Conservation (phyloP, 768 basidiomycete species). For the Tylopilus intermedius region DNA sequence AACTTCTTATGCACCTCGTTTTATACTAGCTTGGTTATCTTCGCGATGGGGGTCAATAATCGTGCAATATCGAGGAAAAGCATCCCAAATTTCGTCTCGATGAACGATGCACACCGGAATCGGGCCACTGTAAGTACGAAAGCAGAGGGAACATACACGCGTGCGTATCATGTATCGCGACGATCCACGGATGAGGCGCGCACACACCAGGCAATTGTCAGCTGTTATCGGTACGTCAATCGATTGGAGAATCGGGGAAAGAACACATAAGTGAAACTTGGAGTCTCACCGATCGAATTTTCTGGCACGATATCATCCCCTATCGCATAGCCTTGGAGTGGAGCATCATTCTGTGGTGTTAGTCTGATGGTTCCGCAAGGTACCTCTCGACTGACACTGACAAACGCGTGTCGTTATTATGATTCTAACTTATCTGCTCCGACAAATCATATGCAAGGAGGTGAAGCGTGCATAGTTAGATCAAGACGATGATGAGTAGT, state of each 20-base stretch:
- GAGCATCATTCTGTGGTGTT: background rate
- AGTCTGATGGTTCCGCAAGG: no score
- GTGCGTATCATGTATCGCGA: background rate
- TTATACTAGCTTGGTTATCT: background rate
- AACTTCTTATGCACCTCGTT: background rate
- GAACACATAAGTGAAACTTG: background rate
- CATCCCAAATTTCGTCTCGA: background rate
- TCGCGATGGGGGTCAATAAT: no score
- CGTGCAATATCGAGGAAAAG: background rate
- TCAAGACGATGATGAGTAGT: background rate
- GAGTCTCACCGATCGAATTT: slow-evolving; percentile 2
- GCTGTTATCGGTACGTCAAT: background rate
- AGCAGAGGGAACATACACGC: background rate
- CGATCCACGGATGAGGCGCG: background rate
- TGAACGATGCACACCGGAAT: background rate
- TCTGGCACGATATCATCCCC: background rate
- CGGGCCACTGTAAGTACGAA: background rate
- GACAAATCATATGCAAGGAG: no score
- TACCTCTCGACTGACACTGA: no score
- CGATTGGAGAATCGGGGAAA: slow-evolving; percentile 8
- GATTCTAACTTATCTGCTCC: no score
- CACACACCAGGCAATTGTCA: background rate
- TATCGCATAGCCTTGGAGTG: background rate
- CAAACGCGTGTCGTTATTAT: no score
- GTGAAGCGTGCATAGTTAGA: background rate